A percentile compares a stretch with the other conserved stretches of the same genome.
Evolutionary conservation across 106 monocot genomes (phyloP).

Genomic region (Phalaenopsis equestris): DNA sequence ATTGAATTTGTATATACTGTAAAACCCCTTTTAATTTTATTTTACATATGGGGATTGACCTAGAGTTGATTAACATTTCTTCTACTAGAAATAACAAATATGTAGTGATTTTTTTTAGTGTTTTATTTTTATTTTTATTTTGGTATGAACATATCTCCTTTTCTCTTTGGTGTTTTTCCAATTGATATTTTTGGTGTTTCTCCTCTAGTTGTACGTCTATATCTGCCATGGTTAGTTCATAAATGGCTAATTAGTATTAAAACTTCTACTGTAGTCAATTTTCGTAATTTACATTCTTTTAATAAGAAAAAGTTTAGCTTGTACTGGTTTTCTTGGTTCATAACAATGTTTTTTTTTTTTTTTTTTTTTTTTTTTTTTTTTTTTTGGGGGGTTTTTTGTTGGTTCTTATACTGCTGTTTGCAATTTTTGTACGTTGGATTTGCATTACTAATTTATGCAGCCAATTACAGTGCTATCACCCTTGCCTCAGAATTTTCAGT

Average conservation of each 20-base stretch:
- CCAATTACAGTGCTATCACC: neutral
- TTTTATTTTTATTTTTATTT: neutral
- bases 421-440: neutral
- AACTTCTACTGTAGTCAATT: neutral
- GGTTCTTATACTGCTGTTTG: neutral
- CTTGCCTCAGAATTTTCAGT: neutral
- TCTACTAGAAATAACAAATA: neutral
- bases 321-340: neutral
- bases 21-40: neutral
- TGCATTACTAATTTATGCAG: neutral
- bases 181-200: slow-evolving; percentile 3
- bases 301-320: neutral
- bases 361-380: no score
- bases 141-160: no score
- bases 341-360: neutral
- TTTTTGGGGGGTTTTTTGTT: no score
- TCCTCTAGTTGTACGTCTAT: no score
- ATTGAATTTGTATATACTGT: neutral
- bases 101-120: neutral
- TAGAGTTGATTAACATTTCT: neutral
- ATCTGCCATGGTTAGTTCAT: no score
- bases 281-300: neutral
- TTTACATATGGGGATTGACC: neutral
- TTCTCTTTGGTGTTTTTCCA: neutral
- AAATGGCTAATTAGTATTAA: no score